Evolutionary conservation across 2,329 filamentous ascomycete genomes (phyloP).

Genomic region (Coleophoma eucalyptorum): DNA sequence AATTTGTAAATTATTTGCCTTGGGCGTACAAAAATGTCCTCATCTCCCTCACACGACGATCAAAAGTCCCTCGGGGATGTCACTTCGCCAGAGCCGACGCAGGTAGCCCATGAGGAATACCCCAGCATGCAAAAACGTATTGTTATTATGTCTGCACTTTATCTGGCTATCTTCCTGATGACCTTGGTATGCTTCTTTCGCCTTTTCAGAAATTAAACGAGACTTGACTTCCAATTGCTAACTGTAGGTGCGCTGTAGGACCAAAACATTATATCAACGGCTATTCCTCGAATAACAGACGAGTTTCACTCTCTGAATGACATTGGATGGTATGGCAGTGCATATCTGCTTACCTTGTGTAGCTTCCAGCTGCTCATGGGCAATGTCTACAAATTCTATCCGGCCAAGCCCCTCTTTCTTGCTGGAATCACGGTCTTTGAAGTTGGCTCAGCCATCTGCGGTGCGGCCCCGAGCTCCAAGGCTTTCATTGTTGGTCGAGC

Average conservation of each 20-base stretch:
- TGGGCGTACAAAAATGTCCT: constrained; percentile 5
- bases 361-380: constrained; percentile 13
- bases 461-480: constrained; percentile 34
- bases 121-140: constrained; percentile 15
- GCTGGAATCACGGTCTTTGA: constrained; percentile 42
- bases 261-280: constrained; percentile 18
- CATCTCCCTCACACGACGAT: constrained; percentile 1
- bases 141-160: constrained; percentile 18
- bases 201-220: not conserved
- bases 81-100: not conserved
- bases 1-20: not conserved
- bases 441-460: constrained; percentile 41
- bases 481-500: constrained; percentile 41
- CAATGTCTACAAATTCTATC: constrained; percentile 15
- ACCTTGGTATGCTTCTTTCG: constrained; percentile 14
- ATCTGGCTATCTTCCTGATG: constrained; percentile 20
- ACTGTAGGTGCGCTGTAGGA: not conserved
- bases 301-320: constrained; percentile 28
- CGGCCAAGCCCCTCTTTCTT: constrained; percentile 10
- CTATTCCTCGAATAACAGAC: constrained; percentile 30
- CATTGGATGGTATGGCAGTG: constrained; percentile 28
- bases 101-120: constrained; percentile 7
- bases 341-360: constrained; percentile 25
- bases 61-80: constrained; percentile 8
- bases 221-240: not conserved